Evolutionary conservation across 1,284 basidiomycete genomes (phyloP).

Genomic region (Malassezia globosa): DNA sequence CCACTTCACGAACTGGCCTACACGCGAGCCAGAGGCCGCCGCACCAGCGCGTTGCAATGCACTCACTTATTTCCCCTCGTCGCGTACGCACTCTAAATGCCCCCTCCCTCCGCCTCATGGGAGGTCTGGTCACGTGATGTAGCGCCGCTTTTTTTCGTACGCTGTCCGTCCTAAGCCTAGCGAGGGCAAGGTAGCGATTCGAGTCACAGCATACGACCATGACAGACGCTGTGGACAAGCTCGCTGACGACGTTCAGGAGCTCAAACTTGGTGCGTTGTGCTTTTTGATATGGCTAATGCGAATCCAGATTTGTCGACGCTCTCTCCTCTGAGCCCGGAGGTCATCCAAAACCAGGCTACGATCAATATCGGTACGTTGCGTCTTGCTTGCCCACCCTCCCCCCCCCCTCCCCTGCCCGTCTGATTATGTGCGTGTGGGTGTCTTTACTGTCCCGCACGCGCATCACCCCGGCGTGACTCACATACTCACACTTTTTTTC

Average conservation of each 20-base stretch:
- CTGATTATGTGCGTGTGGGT: background rate
- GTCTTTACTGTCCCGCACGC: background rate
- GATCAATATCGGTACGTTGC: conserved; percentile 43
- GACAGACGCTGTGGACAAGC: conserved; percentile 12
- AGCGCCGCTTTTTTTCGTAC: no score
- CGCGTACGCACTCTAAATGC: no score
- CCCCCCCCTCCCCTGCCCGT: background rate
- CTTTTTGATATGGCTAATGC: background rate
- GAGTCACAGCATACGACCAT: conserved; percentile 9
- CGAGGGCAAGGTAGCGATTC: no score
- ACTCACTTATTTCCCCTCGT: no score
- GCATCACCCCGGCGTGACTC: no score
- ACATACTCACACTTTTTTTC: background rate
- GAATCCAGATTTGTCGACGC: conserved; percentile 47
- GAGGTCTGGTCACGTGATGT: no score
- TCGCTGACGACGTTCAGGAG: conserved; percentile 12
- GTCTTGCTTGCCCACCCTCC: no score
- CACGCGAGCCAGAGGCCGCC: no score
- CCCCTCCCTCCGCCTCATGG: no score
- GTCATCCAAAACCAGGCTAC: conserved; percentile 92
- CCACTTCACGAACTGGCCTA: no score
- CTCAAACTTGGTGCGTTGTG: conserved; percentile 9
- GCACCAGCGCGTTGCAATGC: no score
- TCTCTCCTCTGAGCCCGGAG: conserved; percentile 83
- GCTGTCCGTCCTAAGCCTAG: no score